Base-by-base conservation (phyloP, 2,329 filamentous ascomycete genomes). In the Fusarium falciforme region DNA sequence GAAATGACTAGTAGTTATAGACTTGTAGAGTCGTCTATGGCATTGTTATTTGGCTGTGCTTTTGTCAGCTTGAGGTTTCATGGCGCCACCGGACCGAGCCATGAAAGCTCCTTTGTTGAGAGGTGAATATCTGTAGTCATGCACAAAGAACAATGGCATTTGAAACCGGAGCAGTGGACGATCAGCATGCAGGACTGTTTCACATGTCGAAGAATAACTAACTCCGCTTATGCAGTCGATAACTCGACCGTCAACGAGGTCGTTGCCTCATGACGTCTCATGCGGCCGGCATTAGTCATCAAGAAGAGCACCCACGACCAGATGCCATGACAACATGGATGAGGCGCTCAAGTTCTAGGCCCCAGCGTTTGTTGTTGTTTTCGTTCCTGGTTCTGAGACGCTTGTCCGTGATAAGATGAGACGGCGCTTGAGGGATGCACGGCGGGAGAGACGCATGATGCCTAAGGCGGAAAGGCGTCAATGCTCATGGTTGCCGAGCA, bases 391-490 rank as follows among this genome's bases (percentile, higher is more conserved):
- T 38, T 25, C 36, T 58, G 62, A 74, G 67, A 68, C 42, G 67
- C 42, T 52, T 38, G 33, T 44, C 54, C 44, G 64, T 44, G 54
- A 77, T 68, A 71, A 70, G 65, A 55, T 52, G 65, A 75, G 71
- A 75, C 68, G 54, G 55, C 68, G 68, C 61, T 68, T 72, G 68
- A 67, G 62, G 20, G 29, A 70, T 65, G 40, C 35, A 47, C 57
- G 36, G 58, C 44, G 63, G 54, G 64, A 36, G 17, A 65, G 61
- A 61, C 61, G 64, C 61, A 70, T 67, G 67, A 69, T 79, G 77
- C 76, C 77, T 74, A 76, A 79, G 78, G 78, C 76, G 74, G 75
- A 66, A 77, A 77, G 70, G 78, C 58, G 64, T 67, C 61, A 68
- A 55, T 61, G 61, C 49, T 10, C 27, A 55, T 68, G 73, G 77